Evolutionary conservation across 108 stramenopile species (phyloP).

Genomic region (Pelagomonas calceolata): DNA sequence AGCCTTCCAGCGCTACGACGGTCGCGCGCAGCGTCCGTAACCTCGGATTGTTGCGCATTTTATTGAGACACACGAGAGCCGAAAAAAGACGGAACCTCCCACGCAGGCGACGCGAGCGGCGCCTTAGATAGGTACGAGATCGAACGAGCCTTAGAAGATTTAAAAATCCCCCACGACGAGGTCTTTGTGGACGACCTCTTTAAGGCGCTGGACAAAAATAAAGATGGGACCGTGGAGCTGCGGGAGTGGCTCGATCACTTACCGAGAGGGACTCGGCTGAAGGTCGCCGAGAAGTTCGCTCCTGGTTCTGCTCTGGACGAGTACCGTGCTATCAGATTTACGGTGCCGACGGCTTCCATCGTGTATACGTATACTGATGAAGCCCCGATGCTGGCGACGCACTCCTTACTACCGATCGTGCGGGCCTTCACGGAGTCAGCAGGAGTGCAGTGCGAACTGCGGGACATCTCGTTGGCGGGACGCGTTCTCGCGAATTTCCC

Average conservation of each 20-base stretch:
- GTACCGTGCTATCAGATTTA: neutral
- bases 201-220: neutral
- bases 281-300: neutral
- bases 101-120: neutral
- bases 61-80: too few relatives aligned
- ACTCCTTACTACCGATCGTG: conserved; percentile 66
- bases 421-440: conserved; percentile 39
- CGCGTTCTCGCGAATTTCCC: conserved; percentile 74
- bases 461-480: conserved; percentile 28
- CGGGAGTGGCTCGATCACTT: neutral
- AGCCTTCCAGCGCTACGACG: neutral
- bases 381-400: conserved; percentile 82
- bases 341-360: conserved; percentile 52
- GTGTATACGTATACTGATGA: conserved; percentile 81
- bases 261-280: neutral
- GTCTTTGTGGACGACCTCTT: neutral
- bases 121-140: neutral
- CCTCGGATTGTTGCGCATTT: neutral
- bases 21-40: neutral
- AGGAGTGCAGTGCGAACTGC: neutral
- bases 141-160: neutral
- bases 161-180: neutral
- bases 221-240: neutral
- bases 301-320: neutral
- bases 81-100: too few relatives aligned